Conservation (phyloP, 2,329 filamentous ascomycete genomes). For the Claviceps cyperi region DNA sequence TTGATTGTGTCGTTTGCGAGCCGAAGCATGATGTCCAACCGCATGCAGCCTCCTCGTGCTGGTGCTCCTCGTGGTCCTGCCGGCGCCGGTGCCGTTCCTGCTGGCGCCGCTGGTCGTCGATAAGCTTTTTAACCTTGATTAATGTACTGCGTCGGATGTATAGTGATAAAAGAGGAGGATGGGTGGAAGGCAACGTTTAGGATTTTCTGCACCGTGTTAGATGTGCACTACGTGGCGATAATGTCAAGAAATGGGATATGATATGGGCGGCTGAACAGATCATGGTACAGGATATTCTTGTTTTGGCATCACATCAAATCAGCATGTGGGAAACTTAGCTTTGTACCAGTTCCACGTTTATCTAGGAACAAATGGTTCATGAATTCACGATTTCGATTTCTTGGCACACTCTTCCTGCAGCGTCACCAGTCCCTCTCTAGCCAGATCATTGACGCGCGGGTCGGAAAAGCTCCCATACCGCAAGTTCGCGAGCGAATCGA, state of each 20-base stretch:
- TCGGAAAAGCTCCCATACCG: slow-evolving; percentile 65
- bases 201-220: not conserved
- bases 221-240: not conserved
- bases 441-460: slow-evolving; percentile 46
- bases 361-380: not conserved
- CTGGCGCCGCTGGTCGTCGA: slow-evolving; percentile 3
- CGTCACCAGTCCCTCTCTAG: slow-evolving; percentile 47
- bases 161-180: not conserved
- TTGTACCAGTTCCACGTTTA: not conserved
- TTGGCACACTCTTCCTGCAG: slow-evolving; percentile 45
- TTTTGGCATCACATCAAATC: not conserved
- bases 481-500: slow-evolving; percentile 67
- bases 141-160: not conserved
- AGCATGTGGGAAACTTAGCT: not conserved
- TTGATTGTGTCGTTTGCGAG: slow-evolving; percentile 58
- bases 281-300: not conserved
- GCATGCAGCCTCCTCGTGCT: slow-evolving; percentile 13
- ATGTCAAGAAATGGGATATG: not conserved
- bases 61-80: slow-evolving; percentile 6
- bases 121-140: slow-evolving; percentile 1
- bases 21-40: slow-evolving; percentile 51
- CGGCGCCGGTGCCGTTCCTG: slow-evolving; percentile 6
- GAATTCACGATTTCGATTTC: slow-evolving; percentile 16
- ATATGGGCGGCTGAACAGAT: not conserved
- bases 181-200: not conserved